Evolutionary conservation across 306 rosid species (phyloP).

Genomic region (Mimosa pudica): DNA sequence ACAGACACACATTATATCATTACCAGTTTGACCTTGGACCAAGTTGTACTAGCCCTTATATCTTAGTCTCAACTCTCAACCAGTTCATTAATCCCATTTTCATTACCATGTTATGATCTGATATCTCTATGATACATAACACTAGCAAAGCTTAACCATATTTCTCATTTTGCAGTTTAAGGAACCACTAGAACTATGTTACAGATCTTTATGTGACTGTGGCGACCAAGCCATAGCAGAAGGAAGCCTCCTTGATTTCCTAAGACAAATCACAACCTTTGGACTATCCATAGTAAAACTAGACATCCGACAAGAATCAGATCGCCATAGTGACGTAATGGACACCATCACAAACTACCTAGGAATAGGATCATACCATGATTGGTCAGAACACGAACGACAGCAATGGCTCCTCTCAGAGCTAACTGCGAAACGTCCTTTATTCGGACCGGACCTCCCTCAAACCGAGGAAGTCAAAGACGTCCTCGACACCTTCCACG

Average conservation of each 20-base stretch:
- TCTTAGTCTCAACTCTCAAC: too few species aligned
- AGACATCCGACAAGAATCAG: conserved; percentile 91
- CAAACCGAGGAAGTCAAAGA: conserved; percentile 83
- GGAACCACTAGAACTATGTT: conserved; percentile 89
- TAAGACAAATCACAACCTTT: conserved; percentile 92
- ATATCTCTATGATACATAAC: neutral
- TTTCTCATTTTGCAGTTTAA: conserved; percentile 51
- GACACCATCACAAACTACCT: conserved; percentile 85
- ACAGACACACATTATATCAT: too few species aligned
- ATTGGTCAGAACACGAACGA: conserved; percentile 82
- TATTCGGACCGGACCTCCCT: conserved; percentile 87
- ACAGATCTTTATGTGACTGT: conserved; percentile 79
- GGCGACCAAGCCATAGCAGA: conserved; percentile 92
- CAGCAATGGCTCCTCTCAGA: conserved; percentile 94
- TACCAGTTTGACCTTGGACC: too few species aligned
- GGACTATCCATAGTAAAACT: conserved; percentile 88
- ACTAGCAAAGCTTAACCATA: neutral
- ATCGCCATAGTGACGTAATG: conserved; percentile 84
- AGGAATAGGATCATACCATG: conserved; percentile 84
- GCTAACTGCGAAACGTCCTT: conserved; percentile 78
- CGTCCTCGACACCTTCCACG: conserved; percentile 80
- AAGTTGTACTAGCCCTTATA: too few species aligned
- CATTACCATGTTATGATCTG: neutral
- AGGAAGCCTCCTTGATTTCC: conserved; percentile 85
- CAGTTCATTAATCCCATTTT: too few species aligned